These are phyloP conservation scores for Hypoxylon sp. DNA, from an alignment of 2,329 filamentous ascomycete genomes.

Conservation along the genomic window DNA sequence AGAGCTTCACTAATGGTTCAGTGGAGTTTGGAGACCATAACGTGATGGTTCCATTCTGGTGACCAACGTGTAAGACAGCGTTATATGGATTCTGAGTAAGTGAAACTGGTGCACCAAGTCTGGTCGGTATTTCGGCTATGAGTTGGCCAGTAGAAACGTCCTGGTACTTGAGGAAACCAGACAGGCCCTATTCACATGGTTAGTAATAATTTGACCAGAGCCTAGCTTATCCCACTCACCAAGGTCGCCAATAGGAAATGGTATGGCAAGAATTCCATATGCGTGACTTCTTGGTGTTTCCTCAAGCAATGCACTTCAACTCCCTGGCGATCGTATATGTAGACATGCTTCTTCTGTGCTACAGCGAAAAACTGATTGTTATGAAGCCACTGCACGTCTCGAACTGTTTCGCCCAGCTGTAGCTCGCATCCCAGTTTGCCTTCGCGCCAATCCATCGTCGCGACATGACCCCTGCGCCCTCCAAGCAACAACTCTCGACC, in stretches of 20 bases:
- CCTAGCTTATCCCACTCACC: constrained; percentile 62
- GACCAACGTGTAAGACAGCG: constrained; percentile 90
- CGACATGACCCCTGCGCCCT: constrained; percentile 93
- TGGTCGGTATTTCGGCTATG: constrained; percentile 86
- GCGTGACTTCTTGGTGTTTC: constrained; percentile 90
- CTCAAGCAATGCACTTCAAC: constrained; percentile 92
- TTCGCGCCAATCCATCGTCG: constrained; percentile 95
- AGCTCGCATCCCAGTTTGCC: constrained; percentile 93
- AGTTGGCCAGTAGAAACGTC: constrained; percentile 94
- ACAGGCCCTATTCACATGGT: constrained; percentile 70
- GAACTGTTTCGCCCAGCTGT: constrained; percentile 89
- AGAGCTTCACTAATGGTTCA: constrained; percentile 88
- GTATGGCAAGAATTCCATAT: constrained; percentile 96
- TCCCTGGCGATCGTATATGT: constrained; percentile 93
- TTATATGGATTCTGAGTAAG: constrained; percentile 93
- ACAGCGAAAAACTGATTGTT: constrained; percentile 96
- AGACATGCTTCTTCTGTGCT: constrained; percentile 93
- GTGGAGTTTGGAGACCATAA: constrained; percentile 95
- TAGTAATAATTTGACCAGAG: constrained; percentile 36
- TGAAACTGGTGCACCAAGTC: constrained; percentile 84
- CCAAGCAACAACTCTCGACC: constrained; percentile 87
- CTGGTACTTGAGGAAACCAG: constrained; percentile 81
- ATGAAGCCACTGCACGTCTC: constrained; percentile 92
- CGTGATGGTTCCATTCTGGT: constrained; percentile 94
- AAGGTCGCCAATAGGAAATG: constrained; percentile 93